Evolutionary conservation across 768 basidiomycete species (phyloP), one percentile per base, ranked within the genome.

Genomic region (Panaeolus papilionaceus): DNA sequence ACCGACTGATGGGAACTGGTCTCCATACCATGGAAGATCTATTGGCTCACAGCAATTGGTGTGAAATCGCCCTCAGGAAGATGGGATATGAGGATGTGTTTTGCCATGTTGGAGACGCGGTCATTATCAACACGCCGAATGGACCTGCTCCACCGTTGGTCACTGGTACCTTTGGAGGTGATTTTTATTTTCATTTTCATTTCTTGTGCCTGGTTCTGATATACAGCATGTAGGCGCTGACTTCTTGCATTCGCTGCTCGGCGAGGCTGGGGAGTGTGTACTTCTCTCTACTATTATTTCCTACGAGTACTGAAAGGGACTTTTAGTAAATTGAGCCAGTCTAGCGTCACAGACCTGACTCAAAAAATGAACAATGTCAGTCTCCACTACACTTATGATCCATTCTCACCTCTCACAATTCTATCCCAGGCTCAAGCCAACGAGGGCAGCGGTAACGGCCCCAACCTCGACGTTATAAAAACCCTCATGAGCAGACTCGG

Each of bases 1-100:
- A 89, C 77, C 84, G 91, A 14, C 81, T 92, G 6, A 82, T 93
- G 18, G 92, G 92, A 3, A 87, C 85, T 23, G 88, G 86, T 6
- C 79, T 89, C 38, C 89, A 89, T 74, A 89, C 88, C 4, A 79
- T 89, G 77, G 92, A 93, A 73, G 91, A 94, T 74, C 83, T 93
- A 49, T 78, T 89, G 8, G 92, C 92, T 1, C 93, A 94, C 75
- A 88, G 87, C 74, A 89, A 94, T 78, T 94, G 89, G 86, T 90
- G 89, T 76, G 92, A 95, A 77, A 79, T 93, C 8, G 85, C 85
- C 0, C 82, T 94, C 6, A 83, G 86, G 69, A 89, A 88, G 68
- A 81, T 92, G 80, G 93, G 93, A 0, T 81, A 92, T 74, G 66
- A 79, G 18, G 82, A 91, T 40, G 90, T 93, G n/a, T 94, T 94